Evolutionary conservation across 805 yeast genomes (phyloP).

Genomic region (Metschnikowia colocasiae): DNA sequence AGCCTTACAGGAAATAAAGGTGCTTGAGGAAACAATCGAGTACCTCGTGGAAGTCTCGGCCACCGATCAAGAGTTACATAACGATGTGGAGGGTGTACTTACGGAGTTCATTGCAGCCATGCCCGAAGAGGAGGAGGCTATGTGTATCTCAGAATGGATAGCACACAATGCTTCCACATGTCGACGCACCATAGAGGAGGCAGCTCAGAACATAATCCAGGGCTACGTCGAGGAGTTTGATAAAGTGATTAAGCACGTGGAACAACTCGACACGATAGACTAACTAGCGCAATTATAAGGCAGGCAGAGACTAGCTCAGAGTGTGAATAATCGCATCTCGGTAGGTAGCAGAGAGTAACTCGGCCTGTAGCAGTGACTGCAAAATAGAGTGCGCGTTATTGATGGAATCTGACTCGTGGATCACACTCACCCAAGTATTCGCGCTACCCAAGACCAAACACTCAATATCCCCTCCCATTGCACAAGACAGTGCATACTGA

Average conservation of each 20-base stretch:
- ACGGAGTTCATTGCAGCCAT: conserved; percentile 62
- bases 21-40: conserved; percentile 34
- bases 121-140: conserved; percentile 64
- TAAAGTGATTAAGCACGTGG: conserved; percentile 45
- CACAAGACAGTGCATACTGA: not conserved
- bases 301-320: not conserved
- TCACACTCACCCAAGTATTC: not conserved
- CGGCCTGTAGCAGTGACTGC: conserved; percentile 2
- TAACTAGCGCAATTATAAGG: conserved; percentile 2
- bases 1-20: conserved; percentile 10
- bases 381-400: conserved; percentile 1
- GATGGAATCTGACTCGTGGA: not conserved
- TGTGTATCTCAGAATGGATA: conserved; percentile 74
- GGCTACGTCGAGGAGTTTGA: conserved; percentile 48
- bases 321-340: not conserved
- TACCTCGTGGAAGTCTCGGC: conserved; percentile 32
- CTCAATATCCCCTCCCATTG: conserved; percentile 2
- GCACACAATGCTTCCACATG: conserved; percentile 52
- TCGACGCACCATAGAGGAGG: conserved; percentile 42
- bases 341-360: not conserved
- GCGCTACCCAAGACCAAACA: conserved; percentile 1
- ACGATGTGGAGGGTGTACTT: conserved; percentile 64
- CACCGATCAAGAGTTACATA: conserved; percentile 43
- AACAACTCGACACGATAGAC: conserved; percentile 23
- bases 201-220: conserved; percentile 45